Conservation (phyloP, 805 yeast genomes). For the Zygosaccharomyces siamensis region DNA sequence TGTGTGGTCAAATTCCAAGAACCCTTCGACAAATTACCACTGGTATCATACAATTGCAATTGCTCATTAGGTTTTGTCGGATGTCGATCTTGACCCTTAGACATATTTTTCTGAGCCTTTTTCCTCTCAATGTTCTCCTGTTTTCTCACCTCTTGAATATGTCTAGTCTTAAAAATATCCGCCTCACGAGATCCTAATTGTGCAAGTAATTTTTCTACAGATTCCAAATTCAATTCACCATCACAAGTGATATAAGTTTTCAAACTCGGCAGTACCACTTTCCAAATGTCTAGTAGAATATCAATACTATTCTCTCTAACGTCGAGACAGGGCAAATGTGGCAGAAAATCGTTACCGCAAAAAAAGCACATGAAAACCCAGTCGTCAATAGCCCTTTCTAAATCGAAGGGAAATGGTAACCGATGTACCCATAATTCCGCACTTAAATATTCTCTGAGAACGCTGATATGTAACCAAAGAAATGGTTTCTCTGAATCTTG, state of each 20-base stretch:
- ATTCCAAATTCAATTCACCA: slow-evolving; percentile 69
- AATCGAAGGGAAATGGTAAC: slow-evolving; percentile 68
- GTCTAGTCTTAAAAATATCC: slow-evolving; percentile 65
- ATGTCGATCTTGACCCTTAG: slow-evolving; percentile 72
- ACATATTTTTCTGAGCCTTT: slow-evolving; percentile 46
- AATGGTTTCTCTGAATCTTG: slow-evolving; percentile 65
- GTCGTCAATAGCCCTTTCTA: slow-evolving; percentile 95
- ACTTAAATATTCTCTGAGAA: slow-evolving; percentile 80
- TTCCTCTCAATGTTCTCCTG: slow-evolving; percentile 61
- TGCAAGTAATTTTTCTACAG: slow-evolving; percentile 67
- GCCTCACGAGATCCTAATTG: slow-evolving; percentile 71
- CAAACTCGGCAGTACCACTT: slow-evolving; percentile 57
- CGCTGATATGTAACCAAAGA: slow-evolving; percentile 86
- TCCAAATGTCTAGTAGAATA: slow-evolving; percentile 77
- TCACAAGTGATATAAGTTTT: slow-evolving; percentile 84
- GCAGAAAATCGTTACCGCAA: slow-evolving; percentile 97
- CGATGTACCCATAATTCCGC: slow-evolving; percentile 73
- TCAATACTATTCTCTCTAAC: slow-evolving; percentile 95
- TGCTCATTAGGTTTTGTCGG: slow-evolving; percentile 64
- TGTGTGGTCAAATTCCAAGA: slow-evolving; percentile 59
- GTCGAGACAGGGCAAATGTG: slow-evolving; percentile 90
- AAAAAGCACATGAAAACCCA: slow-evolving; percentile 99
- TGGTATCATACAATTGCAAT: slow-evolving; percentile 70
- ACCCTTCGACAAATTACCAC: slow-evolving; percentile 69
- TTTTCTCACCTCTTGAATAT: slow-evolving; percentile 63